phyloP scores from a whole-genome alignment of 169 alveolate species.

The Cryptosporidium muris region DNA sequence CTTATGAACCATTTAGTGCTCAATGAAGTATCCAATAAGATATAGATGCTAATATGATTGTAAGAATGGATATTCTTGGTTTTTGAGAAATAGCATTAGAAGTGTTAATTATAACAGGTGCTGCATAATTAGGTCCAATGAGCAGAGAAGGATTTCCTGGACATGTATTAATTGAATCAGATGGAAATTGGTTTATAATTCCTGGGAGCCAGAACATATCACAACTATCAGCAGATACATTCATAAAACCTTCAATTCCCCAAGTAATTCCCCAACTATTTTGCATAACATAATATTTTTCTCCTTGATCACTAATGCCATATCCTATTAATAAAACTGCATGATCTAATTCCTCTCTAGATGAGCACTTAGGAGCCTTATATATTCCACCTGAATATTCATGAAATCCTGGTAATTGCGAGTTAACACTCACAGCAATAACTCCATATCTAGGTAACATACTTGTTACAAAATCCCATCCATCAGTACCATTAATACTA shows the following conservation, averaged over 20 bases:
- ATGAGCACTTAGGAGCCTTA: constrained; percentile 61
- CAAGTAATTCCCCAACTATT: constrained; percentile 68
- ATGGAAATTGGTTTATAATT: constrained; percentile 31
- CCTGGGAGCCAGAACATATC: constrained; percentile 71
- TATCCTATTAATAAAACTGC: constrained; percentile 72
- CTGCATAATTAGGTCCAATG: constrained; percentile 14
- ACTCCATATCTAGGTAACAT: constrained; percentile 49
- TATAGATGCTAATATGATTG: no score
- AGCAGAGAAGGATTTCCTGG: constrained; percentile 27
- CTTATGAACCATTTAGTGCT: no score
- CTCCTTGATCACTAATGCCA: constrained; percentile 46
- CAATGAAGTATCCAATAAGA: no score
- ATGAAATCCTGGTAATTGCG: constrained; percentile 52
- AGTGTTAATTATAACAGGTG: neutral
- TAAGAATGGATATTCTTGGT: no score
- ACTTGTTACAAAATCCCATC: constrained; percentile 64
- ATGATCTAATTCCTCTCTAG: constrained; percentile 57
- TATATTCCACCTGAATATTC: constrained; percentile 63
- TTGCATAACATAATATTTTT: constrained; percentile 61
- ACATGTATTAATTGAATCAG: constrained; percentile 6
- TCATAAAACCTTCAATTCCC: constrained; percentile 68
- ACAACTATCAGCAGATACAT: constrained; percentile 44
- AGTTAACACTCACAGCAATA: constrained; percentile 43
- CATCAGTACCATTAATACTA: constrained; percentile 34
- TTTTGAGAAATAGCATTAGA: neutral